phyloP scores from a whole-genome alignment of 371 early-diverging fungal species.

The Haplosporangium sp. region DNA sequence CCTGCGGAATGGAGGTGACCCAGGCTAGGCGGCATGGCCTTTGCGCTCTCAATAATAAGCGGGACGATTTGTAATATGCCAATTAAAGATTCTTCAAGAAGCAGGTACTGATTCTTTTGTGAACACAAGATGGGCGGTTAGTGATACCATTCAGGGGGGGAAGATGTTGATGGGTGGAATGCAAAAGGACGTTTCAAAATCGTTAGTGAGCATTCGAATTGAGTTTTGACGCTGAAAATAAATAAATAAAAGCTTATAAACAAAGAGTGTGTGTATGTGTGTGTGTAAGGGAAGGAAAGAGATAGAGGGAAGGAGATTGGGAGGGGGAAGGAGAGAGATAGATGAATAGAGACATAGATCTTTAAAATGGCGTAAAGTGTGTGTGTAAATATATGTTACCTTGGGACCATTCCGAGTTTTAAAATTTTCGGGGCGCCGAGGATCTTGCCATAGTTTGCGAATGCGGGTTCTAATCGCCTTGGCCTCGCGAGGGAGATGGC shows the following conservation, averaged over 20 bases:
- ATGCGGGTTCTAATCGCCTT: conserved; percentile 32
- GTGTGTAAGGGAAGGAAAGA: not conserved
- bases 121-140: not conserved
- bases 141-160: not conserved
- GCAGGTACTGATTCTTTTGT: conserved; percentile 42
- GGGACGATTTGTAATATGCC: conserved; percentile 51
- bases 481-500: conserved; percentile 31
- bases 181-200: not conserved
- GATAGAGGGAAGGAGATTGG: not conserved
- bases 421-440: conserved; percentile 22
- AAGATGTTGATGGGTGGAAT: not conserved
- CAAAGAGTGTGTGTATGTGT: not conserved
- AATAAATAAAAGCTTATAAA: not conserved
- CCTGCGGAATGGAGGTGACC: conserved; percentile 8
- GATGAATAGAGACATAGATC: not conserved
- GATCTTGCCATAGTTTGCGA: conserved; percentile 47
- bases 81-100: conserved; percentile 39
- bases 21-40: conserved; percentile 6
- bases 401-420: conserved; percentile 26
- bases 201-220: not conserved
- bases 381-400: conserved; percentile 14
- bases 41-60: conserved; percentile 46
- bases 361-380: too few relatives aligned
- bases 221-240: not conserved
- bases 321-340: not conserved